Evolutionary conservation across 2,329 filamentous ascomycete species (phyloP).

Genomic region (Ampelomyces quisqualis): DNA sequence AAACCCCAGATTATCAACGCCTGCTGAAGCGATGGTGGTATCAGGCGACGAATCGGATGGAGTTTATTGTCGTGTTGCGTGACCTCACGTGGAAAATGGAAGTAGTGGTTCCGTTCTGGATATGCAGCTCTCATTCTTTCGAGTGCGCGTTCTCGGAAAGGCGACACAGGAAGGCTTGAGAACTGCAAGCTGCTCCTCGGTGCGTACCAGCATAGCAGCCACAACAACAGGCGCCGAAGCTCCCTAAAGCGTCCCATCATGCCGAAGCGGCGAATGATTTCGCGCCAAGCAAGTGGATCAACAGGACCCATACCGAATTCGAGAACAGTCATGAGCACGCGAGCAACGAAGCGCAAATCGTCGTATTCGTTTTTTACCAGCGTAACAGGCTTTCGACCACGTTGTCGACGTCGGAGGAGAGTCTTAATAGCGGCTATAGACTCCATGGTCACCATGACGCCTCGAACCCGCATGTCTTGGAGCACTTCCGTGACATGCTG

Average conservation of each 20-base stretch:
- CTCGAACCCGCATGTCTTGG: conserved; percentile 53
- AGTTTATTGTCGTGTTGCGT: conserved; percentile 6
- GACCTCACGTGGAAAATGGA: conserved; percentile 14
- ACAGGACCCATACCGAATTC: conserved; percentile 47
- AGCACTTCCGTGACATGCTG: conserved; percentile 39
- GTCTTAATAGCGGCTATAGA: conserved; percentile 47
- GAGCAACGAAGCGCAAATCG: conserved; percentile 50
- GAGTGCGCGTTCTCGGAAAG: conserved; percentile 23
- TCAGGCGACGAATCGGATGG: conserved; percentile 35
- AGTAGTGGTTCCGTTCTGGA: conserved; percentile 18
- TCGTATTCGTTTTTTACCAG: conserved; percentile 26
- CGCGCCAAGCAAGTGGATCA: conserved; percentile 53
- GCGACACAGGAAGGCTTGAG: conserved; percentile 21
- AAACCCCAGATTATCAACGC: conserved; percentile 41
- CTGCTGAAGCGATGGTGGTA: conserved; percentile 27
- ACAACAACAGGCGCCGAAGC: conserved; percentile 54
- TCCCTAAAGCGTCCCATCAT: conserved; percentile 57
- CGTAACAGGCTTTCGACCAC: conserved; percentile 38
- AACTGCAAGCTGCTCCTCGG: conserved; percentile 24
- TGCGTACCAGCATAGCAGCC: conserved; percentile 50
- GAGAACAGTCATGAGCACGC: conserved; percentile 52
- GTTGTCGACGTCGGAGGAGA: conserved; percentile 44
- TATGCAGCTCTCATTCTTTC: conserved; percentile 17
- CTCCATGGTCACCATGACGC: conserved; percentile 45
- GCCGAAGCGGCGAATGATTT: conserved; percentile 61